phyloP scores from a whole-genome alignment of 2,329 filamentous ascomycete species.

The Colletotrichum endophyticum region DNA sequence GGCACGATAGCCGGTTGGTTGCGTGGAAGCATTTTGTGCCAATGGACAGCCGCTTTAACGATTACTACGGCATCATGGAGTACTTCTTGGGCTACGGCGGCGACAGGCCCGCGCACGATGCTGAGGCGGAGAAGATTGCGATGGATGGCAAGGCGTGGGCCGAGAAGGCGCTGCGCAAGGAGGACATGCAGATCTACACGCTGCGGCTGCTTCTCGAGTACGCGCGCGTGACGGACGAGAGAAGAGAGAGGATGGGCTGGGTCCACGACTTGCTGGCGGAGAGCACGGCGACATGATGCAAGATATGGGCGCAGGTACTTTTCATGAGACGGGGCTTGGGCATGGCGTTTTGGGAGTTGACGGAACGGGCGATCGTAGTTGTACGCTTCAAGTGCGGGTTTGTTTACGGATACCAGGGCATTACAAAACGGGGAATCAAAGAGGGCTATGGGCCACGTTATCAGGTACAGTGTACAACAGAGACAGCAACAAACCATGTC shows the following conservation, averaged over 20 bases:
- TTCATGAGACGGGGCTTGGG: not conserved
- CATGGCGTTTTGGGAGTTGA: conserved; percentile 1
- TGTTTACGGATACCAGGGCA: conserved; percentile 2
- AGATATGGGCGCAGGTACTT: not conserved
- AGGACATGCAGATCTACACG: conserved; percentile 78
- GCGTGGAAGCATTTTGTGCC: conserved; percentile 85
- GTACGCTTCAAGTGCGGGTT: not conserved
- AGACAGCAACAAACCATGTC: not conserved
- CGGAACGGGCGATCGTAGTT: rapidly evolving
- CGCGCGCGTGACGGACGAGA: conserved; percentile 57
- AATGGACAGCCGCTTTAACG: conserved; percentile 75
- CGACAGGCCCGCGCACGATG: conserved; percentile 52
- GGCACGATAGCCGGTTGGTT: conserved; percentile 77
- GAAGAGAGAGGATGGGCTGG: conserved; percentile 59
- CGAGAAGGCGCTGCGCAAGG: conserved; percentile 67
- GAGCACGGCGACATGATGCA: not conserved
- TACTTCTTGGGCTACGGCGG: conserved; percentile 71
- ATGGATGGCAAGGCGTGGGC: conserved; percentile 71
- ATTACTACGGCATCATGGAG: conserved; percentile 75
- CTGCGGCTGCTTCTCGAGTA: conserved; percentile 70
- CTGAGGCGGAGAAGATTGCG: conserved; percentile 68
- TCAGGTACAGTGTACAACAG: not conserved
- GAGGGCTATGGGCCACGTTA: not conserved
- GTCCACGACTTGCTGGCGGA: conserved; percentile 49
- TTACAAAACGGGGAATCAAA: not conserved